phyloP scores from a whole-genome alignment of 192 early-diverging fungal genomes.

The Geranomyces variabilis region DNA sequence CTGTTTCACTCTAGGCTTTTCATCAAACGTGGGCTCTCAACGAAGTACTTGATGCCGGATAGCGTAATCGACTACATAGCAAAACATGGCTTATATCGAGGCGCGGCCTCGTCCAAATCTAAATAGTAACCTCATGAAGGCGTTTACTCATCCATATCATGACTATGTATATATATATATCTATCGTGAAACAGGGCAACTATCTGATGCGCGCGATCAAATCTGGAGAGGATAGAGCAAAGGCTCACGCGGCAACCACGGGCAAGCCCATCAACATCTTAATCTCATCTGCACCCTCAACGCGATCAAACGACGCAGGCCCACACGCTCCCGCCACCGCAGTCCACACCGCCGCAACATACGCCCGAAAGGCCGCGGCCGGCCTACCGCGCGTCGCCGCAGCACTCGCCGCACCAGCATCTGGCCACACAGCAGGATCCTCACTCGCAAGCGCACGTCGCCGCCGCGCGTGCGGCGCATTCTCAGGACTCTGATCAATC shows the following conservation, averaged over 20 bases:
- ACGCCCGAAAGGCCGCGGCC: neutral
- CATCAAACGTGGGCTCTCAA: slow-evolving; percentile 90
- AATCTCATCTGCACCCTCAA: neutral
- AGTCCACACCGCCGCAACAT: neutral
- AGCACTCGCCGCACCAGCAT: neutral
- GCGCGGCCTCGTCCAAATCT: neutral
- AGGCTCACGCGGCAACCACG: neutral
- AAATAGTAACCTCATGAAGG: neutral
- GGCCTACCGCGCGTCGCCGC: neutral
- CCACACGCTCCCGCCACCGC: neutral
- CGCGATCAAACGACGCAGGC: neutral
- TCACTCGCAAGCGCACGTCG: neutral
- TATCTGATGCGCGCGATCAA: too few species aligned
- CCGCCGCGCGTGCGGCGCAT: neutral
- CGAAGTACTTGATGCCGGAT: slow-evolving; percentile 92
- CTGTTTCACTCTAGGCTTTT: slow-evolving; percentile 64
- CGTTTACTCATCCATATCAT: too few species aligned
- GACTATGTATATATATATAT: too few species aligned
- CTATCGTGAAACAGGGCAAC: too few species aligned
- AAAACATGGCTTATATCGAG: neutral
- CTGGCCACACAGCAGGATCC: neutral
- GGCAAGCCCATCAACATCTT: neutral
- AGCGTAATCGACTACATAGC: slow-evolving; percentile 88
- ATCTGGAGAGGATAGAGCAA: too few species aligned
- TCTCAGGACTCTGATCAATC: neutral